Base-by-base conservation (phyloP, 2,329 filamentous ascomycete genomes). In the Phialophora verrucosa region DNA sequence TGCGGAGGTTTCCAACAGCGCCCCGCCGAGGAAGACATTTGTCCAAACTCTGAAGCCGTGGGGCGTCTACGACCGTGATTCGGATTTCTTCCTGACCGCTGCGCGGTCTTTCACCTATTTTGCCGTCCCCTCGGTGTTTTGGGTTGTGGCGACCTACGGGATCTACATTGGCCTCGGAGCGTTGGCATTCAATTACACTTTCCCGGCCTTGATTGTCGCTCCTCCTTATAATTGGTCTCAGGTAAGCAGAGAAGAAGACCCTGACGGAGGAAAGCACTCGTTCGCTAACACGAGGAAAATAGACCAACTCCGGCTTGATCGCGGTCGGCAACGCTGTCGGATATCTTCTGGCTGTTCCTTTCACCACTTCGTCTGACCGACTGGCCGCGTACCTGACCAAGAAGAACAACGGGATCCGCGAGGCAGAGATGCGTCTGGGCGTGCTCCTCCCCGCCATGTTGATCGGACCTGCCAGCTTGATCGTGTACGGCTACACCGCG, bases 121-220 rank as follows among this genome's bases (percentile, higher is more conserved):
- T 64, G 72, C 80, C 17, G 81, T 83, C 1, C 82, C 82, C 0
- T 80, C 78, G 35, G 81, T 83, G 0, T 78, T 84, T 65, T 84
- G 82, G 82, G 82, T 83, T 11, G 77, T 83, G 53, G 77, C 79
- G 5, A 83, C 80, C n/a, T 83, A 81, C 80, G 81, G 80, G 69
- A 79, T 83, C 58, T 82, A 81, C 53, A 83, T 83, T 58, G 81
- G 81, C 4, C 78, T 85, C 27, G 82, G 82, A 23, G 82, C 81
- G 7, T 73, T 84, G 8, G 78, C 81, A 17, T 83, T 83, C 77
- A 83, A 82, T 74, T 83, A 78, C 72, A 82, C 81, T 59, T 83
- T 83, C 74, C 82, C 82, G 4, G 64, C 83, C 57, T 80, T 81
- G 66, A 82, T 84, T 62, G 78, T 77, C 1, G 75, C 73, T 23